Evolutionary conservation across 129 eudicot species (phyloP).

Genomic region (Flaveria bidentis): DNA sequence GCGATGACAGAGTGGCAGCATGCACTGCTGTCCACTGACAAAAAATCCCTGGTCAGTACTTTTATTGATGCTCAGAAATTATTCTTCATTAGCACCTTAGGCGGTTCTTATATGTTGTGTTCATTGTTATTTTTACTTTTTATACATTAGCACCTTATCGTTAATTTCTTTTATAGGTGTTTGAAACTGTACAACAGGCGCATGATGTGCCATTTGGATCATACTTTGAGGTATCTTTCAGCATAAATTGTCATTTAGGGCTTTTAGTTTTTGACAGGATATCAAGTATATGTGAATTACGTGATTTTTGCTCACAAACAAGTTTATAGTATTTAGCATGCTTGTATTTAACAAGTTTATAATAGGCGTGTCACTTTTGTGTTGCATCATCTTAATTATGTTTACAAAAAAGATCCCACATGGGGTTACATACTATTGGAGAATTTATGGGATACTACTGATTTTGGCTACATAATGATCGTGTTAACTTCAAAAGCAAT

Average conservation of each 20-base stretch:
- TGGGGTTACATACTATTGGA: not conserved
- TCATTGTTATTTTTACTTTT: too few species aligned
- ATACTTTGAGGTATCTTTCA: conserved; percentile 74
- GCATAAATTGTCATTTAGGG: conserved; percentile 18
- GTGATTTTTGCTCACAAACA: not conserved
- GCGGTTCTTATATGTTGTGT: too few species aligned
- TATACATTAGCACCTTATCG: not conserved
- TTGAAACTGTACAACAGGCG: conserved; percentile 94
- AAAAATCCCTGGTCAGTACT: conserved; percentile 50
- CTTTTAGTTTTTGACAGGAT: conserved; percentile 16
- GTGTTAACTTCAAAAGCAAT: not conserved
- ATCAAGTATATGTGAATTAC: conserved; percentile 17
- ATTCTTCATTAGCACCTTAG: not conserved
- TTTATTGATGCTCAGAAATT: not conserved
- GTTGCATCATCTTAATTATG: not conserved
- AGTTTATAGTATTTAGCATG: conserved; percentile 7
- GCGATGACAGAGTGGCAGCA: conserved; percentile 98
- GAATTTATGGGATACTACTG: not conserved
- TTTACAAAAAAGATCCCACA: not conserved
- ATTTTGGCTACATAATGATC: not conserved
- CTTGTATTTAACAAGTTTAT: not conserved
- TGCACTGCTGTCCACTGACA: conserved; percentile 63
- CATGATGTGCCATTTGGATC: conserved; percentile 99
- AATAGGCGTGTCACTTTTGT: not conserved
- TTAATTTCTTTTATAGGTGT: conserved; percentile 48